Base-by-base conservation (phyloP, 306 rosid genomes). In the Alnus glutinosa region DNA sequence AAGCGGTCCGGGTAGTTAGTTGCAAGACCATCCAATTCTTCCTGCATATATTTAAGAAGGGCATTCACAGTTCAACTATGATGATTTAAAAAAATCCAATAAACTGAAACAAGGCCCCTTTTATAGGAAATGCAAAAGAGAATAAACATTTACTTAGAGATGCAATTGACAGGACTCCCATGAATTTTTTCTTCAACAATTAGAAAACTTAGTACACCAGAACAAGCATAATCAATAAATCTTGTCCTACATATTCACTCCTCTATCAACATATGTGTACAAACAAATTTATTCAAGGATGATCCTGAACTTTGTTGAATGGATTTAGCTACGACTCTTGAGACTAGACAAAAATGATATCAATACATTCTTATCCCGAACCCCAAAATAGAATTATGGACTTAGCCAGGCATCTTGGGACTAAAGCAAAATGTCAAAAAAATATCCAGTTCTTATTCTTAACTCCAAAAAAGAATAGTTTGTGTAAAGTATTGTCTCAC, bases 21-120 rank as follows among this genome's bases (percentile, higher is more conserved):
- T 37, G 96, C 85, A 71, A 96, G 96, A 63, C 88, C 84, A 32
- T 93, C 94, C 84, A 96, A 83, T 85, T 91, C 99, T 68, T 93
- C 96, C 98, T 96, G 95, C 87, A 86, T 42, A 73, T 15, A 46
- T 44, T 44, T 71, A 42, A 49, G 42, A 73, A 1, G 42, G 28
- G 42, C 64, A 62, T 12, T 62, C 42, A 11, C 28, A 62, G 69
- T 32, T 32, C 18, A 32, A 11, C 69, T 32, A 32, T 9, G 28
- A 58, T 32, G 9, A 62, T 28, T 28, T 62, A 13, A 67, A 67
- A 36, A 67, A 42, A 67, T 67, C 71, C 71, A 18, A 16, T 67
- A 50, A 67, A 18, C 50, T 14, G 49, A 67, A 19, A 67, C 30
- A 67, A 37, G 49, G 71, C 50, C 30, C 4, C 18, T 39, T 39